Evolutionary conservation across 2,329 filamentous ascomycete species (phyloP).

Genomic region (Paecilomyces sp.): DNA sequence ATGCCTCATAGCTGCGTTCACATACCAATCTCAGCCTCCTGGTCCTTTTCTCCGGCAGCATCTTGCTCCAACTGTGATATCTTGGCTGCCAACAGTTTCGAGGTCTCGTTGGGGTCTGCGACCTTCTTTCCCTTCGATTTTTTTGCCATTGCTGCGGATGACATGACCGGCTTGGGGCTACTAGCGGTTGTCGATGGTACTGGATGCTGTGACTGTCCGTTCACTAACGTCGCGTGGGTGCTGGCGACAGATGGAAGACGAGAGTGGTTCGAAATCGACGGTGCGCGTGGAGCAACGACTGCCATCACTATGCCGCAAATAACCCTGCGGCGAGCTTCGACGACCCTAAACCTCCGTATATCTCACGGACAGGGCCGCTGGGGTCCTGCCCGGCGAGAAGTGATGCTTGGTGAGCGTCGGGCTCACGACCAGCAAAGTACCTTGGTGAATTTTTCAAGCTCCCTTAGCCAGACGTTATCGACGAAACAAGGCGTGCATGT

Average conservation of each 20-base stretch:
- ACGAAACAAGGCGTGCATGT: neutral
- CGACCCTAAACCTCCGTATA: constrained; percentile 1
- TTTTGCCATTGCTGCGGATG: constrained; percentile 53
- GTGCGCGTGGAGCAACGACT: constrained; percentile 10
- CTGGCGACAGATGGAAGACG: constrained; percentile 9
- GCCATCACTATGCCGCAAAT: constrained; percentile 14
- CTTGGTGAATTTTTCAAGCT: constrained; percentile 6
- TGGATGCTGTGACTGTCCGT: constrained; percentile 37
- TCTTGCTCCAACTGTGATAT: constrained; percentile 94
- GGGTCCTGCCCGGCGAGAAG: neutral
- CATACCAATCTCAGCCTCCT: constrained; percentile 91
- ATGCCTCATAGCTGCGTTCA: constrained; percentile 13
- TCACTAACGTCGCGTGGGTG: constrained; percentile 36
- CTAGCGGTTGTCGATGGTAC: constrained; percentile 30
- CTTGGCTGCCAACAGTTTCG: constrained; percentile 83
- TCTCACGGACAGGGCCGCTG: constrained; percentile 1
- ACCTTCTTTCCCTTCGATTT: constrained; percentile 81
- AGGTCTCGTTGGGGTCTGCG: constrained; percentile 78
- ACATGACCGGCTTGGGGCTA: constrained; percentile 21
- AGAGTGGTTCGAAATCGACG: constrained; percentile 7
- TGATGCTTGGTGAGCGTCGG: neutral
- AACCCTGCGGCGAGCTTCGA: constrained; percentile 5
- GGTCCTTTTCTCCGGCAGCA: constrained; percentile 86
- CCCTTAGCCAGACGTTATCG: neutral
- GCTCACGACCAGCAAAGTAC: neutral